Evolutionary conservation across 228 moss, liverwort and hornwort species (phyloP).

Genomic region (Sphagnum magellanicum): DNA sequence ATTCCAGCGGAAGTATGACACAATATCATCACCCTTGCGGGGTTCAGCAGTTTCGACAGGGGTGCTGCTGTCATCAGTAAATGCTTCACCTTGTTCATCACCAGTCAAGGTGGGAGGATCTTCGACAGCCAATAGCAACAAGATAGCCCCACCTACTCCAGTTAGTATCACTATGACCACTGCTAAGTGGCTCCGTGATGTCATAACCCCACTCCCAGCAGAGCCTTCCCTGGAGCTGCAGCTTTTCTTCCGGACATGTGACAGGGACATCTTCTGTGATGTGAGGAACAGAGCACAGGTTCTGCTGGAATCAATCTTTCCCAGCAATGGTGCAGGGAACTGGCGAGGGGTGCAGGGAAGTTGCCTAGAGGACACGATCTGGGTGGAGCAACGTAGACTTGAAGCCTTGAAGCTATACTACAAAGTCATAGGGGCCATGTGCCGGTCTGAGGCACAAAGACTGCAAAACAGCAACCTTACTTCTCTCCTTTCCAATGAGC

Average conservation of each 20-base stretch:
- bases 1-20: constrained; percentile 79
- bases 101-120: constrained; percentile 53
- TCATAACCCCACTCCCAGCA: constrained; percentile 61
- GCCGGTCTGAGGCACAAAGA: constrained; percentile 75
- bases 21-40: constrained; percentile 63
- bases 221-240: constrained; percentile 74
- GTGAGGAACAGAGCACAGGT: constrained; percentile 59
- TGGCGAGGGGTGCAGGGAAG: constrained; percentile 55
- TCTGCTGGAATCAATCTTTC: constrained; percentile 73
- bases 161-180: constrained; percentile 97
- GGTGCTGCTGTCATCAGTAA: constrained; percentile 62
- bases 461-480: constrained; percentile 63
- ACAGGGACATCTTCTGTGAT: constrained; percentile 60
- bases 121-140: constrained; percentile 35
- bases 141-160: constrained; percentile 84
- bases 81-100: constrained; percentile 75
- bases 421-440: constrained; percentile 81
- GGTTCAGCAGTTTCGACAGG: constrained; percentile 49
- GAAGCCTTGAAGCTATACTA: constrained; percentile 92
- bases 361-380: constrained; percentile 57
- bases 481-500: constrained; percentile 81
- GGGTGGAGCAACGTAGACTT: constrained; percentile 85
- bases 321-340: constrained; percentile 39
- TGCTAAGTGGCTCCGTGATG: constrained; percentile 95
- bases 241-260: constrained; percentile 69